Evolutionary conservation across 345 rosid species (phyloP).

Genomic region (Brassica rapa): DNA sequence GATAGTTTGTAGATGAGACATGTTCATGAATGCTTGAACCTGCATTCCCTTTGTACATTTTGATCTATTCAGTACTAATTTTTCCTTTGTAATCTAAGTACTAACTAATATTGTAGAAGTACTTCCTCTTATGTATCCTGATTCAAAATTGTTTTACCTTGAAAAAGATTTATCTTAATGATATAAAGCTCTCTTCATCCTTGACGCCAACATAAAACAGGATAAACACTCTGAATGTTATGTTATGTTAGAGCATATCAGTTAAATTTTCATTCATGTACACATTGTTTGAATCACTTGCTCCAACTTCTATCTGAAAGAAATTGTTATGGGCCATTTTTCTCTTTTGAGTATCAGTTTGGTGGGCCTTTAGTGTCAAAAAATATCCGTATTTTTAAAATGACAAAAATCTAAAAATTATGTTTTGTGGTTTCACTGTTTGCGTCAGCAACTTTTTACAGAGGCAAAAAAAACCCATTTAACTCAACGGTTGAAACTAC

Average conservation of each 20-base stretch:
- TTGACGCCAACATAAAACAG: conserved; percentile 8
- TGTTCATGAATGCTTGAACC: conserved; percentile 93
- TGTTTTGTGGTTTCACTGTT: no score
- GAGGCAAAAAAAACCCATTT: no score
- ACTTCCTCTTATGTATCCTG: conserved; percentile 9
- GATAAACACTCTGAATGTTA: background rate
- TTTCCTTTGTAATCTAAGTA: conserved; percentile 7
- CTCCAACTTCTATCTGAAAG: conserved; percentile 13
- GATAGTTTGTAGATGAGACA: conserved; percentile 18
- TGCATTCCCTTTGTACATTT: conserved; percentile 21
- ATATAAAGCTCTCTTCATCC: conserved; percentile 10
- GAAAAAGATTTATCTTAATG: background rate
- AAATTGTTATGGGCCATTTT: no score
- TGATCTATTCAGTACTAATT: background rate
- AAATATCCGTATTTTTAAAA: background rate
- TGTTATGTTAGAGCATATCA: conserved; percentile 1
- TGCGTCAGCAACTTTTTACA: no score
- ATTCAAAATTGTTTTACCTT: conserved; percentile 1
- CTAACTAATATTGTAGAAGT: background rate
- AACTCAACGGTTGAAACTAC: no score
- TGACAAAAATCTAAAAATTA: no score
- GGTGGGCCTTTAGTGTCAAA: background rate
- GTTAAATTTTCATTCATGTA: background rate
- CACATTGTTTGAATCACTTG: conserved; percentile 7
- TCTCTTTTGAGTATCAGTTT: no score